These are phyloP conservation scores for Psilocybe subaeruginosa DNA, from an alignment of 768 basidiomycete species.

Conservation along the genomic window DNA sequence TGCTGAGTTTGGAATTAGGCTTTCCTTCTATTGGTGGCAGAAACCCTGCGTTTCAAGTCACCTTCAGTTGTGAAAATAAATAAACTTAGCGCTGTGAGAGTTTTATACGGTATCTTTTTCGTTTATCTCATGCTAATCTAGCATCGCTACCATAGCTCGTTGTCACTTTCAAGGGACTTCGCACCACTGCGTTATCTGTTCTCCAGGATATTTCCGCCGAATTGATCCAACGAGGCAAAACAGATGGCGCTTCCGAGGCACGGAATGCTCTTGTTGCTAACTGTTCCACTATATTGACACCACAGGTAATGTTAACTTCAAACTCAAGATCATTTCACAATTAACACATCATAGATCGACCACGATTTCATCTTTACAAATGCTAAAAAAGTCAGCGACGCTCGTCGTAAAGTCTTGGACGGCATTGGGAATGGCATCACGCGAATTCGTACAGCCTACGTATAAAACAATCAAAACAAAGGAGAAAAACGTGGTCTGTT, in stretches of 20 bases:
- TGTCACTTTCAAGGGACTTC: constrained; percentile 65
- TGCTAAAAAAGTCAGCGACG: constrained; percentile 67
- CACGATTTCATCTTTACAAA: constrained; percentile 64
- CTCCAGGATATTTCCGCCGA: constrained; percentile 61
- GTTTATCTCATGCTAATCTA: constrained; percentile 2
- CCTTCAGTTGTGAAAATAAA: constrained; percentile 70
- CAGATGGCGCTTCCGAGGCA: constrained; percentile 52
- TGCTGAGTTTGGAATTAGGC: constrained; percentile 47
- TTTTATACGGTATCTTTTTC: constrained; percentile 8
- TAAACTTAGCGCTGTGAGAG: constrained; percentile 68
- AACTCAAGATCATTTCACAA: neutral
- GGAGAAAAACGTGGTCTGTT: neutral
- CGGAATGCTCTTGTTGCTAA: constrained; percentile 55
- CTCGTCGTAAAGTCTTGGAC: constrained; percentile 72
- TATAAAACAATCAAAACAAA: constrained; percentile 10
- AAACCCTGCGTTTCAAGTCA: constrained; percentile 74
- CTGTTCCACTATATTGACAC: constrained; percentile 42
- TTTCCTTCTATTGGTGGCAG: constrained; percentile 70
- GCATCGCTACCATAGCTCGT: constrained; percentile 52
- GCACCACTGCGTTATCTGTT: constrained; percentile 49
- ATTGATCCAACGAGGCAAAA: constrained; percentile 53
- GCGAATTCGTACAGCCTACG: constrained; percentile 50
- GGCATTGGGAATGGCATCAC: constrained; percentile 72
- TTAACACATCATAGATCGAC: constrained; percentile 50
- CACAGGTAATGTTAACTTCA: constrained; percentile 29